phyloP scores from a whole-genome alignment of 192 early-diverging fungal species.

The Coemansia sp. region DNA sequence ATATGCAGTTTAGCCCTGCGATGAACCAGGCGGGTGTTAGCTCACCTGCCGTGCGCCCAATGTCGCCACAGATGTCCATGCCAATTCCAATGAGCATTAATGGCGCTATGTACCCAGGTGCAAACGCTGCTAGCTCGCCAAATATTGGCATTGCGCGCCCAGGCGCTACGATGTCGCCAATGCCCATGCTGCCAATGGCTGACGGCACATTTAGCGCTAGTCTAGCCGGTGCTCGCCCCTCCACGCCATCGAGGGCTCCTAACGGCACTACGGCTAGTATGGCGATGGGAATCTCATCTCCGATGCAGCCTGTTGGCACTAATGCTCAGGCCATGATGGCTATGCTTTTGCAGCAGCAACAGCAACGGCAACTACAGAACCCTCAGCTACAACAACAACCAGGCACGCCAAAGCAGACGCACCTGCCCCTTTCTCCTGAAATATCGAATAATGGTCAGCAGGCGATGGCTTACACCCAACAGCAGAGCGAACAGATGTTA shows the following conservation, averaged over 20 bases:
- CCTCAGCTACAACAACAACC: constrained; percentile 20
- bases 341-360: constrained; percentile 47
- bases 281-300: constrained; percentile 15
- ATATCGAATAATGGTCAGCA: constrained; percentile 11
- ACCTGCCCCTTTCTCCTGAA: constrained; percentile 32
- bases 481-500: constrained; percentile 29
- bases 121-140: constrained; percentile 19
- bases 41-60: constrained; percentile 15
- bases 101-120: not conserved
- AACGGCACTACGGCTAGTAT: constrained; percentile 5
- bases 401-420: constrained; percentile 28
- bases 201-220: constrained; percentile 12
- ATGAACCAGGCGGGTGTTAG: constrained; percentile 20
- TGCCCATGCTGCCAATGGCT: constrained; percentile 1
- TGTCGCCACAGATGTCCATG: constrained; percentile 12
- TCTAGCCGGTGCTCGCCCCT: constrained; percentile 1
- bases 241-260: constrained; percentile 10
- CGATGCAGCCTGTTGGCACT: constrained; percentile 12
- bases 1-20: constrained; percentile 15
- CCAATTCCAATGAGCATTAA: constrained; percentile 8
- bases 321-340: constrained; percentile 50
- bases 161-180: constrained; percentile 16
- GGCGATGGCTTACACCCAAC: constrained; percentile 5
- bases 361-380: constrained; percentile 30
- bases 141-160: constrained; percentile 17